A percentile compares a stretch with the other conserved stretches of the same genome.
These are phyloP conservation scores for Acephala macrosclerotiorum DNA, from an alignment of 2,329 filamentous ascomycete species.

Conservation along the genomic window DNA sequence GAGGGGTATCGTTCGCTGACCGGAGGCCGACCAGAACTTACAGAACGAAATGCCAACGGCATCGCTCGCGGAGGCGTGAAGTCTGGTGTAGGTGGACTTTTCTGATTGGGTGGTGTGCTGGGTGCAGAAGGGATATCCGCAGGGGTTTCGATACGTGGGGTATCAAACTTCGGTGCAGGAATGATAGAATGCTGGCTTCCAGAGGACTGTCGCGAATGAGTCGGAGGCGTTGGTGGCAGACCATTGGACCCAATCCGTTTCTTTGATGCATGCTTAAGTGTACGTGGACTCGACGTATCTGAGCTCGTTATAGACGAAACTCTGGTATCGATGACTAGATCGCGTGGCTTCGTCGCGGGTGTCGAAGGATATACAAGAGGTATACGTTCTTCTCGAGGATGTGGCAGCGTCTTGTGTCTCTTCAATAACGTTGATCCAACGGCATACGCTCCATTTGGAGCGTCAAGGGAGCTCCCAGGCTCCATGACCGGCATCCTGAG, in stretches of 20 bases:
- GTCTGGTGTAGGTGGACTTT: constrained; percentile 77
- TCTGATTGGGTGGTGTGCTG: constrained; percentile 69
- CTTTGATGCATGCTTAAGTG: constrained; percentile 42
- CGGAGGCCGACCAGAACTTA: constrained; percentile 57
- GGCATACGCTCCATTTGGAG: constrained; percentile 37
- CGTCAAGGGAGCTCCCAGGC: constrained; percentile 38
- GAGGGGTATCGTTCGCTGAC: constrained; percentile 54
- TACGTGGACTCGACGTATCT: constrained; percentile 42
- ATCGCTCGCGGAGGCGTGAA: constrained; percentile 71
- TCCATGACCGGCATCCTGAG: constrained; percentile 44
- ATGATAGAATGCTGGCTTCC: constrained; percentile 44
- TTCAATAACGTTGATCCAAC: constrained; percentile 42
- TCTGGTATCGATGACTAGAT: constrained; percentile 38
- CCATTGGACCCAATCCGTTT: constrained; percentile 48
- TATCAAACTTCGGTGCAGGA: constrained; percentile 34
- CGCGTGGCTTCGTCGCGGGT: constrained; percentile 33
- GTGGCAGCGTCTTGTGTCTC: constrained; percentile 44
- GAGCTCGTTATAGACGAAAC: constrained; percentile 37
- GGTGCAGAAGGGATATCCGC: constrained; percentile 45
- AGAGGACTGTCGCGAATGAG: constrained; percentile 65
- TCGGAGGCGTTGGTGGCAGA: constrained; percentile 69
- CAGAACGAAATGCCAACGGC: constrained; percentile 55
- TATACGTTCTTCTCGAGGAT: constrained; percentile 38
- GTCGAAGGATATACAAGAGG: constrained; percentile 31
- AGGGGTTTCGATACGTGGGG: constrained; percentile 27